phyloP scores from a whole-genome alignment of 495 filamentous ascomycete genomes.

The Xylaria longipes region DNA sequence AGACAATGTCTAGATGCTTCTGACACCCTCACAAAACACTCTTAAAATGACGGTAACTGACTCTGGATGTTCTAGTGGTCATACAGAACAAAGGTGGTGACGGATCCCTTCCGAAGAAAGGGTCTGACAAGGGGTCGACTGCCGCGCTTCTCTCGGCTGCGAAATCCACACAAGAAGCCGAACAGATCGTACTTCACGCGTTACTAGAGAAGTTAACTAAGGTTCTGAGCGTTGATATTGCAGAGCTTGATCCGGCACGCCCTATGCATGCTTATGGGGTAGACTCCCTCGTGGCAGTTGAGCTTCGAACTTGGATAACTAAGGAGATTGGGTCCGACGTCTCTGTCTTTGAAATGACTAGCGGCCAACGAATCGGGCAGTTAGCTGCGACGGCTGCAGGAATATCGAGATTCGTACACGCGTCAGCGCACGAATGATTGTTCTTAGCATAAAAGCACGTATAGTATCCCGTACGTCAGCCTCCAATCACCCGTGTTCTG shows the following conservation, averaged over 20 bases:
- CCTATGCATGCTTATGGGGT: constrained; percentile 40
- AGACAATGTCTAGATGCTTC: neutral
- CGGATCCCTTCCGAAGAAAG: neutral
- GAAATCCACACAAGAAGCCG: neutral
- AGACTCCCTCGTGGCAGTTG: constrained; percentile 47
- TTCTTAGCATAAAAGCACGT: neutral
- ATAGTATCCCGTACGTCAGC: neutral
- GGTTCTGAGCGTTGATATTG: constrained; percentile 6
- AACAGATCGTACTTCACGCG: neutral
- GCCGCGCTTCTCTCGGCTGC: neutral
- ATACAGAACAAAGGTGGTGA: neutral
- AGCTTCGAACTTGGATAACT: constrained; percentile 44
- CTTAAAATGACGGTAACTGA: neutral
- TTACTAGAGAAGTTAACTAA: neutral
- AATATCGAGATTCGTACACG: neutral
- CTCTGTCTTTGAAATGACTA: constrained; percentile 1
- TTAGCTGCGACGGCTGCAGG: neutral
- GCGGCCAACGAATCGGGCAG: neutral
- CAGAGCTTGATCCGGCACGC: constrained; percentile 35
- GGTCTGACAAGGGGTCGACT: neutral
- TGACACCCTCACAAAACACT: neutral
- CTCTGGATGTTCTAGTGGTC: neutral
- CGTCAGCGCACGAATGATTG: neutral
- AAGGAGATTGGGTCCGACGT: constrained; percentile 39
- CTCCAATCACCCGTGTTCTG: neutral